A percentile compares a stretch with the other conserved stretches of the same genome.
phyloP scores from a whole-genome alignment of 257 asterid genomes.

The Misopates orontium region DNA sequence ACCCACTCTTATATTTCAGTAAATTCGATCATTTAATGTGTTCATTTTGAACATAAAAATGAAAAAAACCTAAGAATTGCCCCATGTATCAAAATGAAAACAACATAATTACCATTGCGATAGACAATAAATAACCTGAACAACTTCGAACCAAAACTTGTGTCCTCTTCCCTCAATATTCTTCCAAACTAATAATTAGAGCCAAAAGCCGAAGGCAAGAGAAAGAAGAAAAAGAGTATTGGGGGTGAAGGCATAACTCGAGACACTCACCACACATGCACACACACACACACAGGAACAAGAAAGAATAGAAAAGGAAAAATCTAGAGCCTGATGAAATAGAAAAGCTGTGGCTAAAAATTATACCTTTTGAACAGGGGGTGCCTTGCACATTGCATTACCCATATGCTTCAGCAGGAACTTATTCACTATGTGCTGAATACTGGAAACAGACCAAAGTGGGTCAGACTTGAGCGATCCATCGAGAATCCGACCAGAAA shows the following conservation, averaged over 20 bases:
- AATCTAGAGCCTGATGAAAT: constrained; percentile 5
- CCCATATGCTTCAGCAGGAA: constrained; percentile 87
- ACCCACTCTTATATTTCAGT: too few species aligned
- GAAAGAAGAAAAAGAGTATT: not conserved
- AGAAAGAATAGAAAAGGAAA: not conserved
- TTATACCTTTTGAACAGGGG: constrained; percentile 70
- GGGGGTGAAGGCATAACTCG: not conserved
- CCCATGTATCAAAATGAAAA: too few species aligned
- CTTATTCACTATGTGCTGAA: constrained; percentile 49
- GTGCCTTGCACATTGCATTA: constrained; percentile 74
- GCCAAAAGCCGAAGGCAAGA: not conserved
- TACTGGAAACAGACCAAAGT: constrained; percentile 57
- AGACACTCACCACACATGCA: not conserved
- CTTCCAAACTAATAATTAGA: not conserved
- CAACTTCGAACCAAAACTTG: not conserved
- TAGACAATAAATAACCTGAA: constrained; percentile 5
- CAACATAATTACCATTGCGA: constrained; percentile 13
- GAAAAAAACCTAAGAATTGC: too few species aligned
- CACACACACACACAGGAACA: not conserved
- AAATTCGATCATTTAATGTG: too few species aligned
- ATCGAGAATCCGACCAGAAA: constrained; percentile 53
- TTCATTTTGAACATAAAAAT: too few species aligned
- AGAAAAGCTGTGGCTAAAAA: constrained; percentile 8
- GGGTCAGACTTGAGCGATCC: constrained; percentile 37
- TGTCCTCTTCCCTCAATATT: constrained; percentile 1